Conservation (phyloP, 306 rosid species). For the Pyrus pyrifolia region DNA sequence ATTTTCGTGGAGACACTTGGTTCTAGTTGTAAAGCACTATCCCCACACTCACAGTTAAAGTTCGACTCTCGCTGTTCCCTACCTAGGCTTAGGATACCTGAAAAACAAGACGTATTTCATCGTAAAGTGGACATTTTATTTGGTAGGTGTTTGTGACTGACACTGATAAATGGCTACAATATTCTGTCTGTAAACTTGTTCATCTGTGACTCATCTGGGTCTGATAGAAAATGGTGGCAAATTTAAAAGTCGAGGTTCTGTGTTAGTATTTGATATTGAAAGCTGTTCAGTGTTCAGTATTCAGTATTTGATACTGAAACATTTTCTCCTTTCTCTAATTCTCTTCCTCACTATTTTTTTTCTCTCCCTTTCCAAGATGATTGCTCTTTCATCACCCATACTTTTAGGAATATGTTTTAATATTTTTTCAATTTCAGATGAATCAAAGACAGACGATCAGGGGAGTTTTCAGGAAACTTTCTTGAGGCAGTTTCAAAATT, state of each 20-base stretch:
- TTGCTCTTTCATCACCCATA: background rate
- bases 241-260: background rate
- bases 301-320: background rate
- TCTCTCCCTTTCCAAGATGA: background rate
- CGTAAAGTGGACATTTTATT: background rate
- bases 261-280: background rate
- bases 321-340: background rate
- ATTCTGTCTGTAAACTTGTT: background rate
- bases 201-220: background rate
- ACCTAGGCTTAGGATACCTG: background rate
- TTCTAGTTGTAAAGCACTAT: background rate
- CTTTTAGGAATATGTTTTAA: background rate
- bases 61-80: background rate
- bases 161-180: background rate
- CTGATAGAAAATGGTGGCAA: background rate
- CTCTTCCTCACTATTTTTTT: background rate
- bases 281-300: background rate
- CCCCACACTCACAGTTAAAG: background rate
- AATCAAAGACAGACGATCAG: conserved; percentile 54
- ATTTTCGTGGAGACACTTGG: background rate
- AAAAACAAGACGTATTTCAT: background rate
- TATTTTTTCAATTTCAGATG: conserved; percentile 44
- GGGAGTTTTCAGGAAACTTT: conserved; percentile 53
- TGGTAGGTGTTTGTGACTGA: background rate
- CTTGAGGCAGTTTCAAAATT: conserved; percentile 47